Percentiles rank a stretch among this genome's conserved stretches.
These are phyloP conservation scores for Daldinia concentrica DNA, from an alignment of 495 filamentous ascomycete species.

Conservation along the genomic window DNA sequence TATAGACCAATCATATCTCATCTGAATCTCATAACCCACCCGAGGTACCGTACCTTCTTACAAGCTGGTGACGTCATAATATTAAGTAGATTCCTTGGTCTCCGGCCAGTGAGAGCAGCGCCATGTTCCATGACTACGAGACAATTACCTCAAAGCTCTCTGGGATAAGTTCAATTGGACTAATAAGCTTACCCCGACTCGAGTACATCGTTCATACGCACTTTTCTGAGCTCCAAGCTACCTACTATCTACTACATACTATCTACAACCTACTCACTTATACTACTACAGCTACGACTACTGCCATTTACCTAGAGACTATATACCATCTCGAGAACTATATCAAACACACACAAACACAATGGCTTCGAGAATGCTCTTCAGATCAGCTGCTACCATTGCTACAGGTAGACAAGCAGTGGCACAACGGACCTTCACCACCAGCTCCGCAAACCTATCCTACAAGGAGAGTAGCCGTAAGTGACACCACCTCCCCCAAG, in stretches of 20 bases:
- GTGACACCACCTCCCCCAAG: not conserved
- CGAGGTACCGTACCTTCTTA: slow-evolving; percentile 19
- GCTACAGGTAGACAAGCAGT: slow-evolving; percentile 34
- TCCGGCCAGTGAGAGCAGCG: slow-evolving; percentile 28
- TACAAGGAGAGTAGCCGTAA: slow-evolving; percentile 47
- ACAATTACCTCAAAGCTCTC: slow-evolving; percentile 34
- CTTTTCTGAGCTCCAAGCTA: not conserved
- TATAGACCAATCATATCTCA: slow-evolving; percentile 25
- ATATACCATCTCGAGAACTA: slow-evolving; percentile 8
- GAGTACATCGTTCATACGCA: slow-evolving; percentile 5
- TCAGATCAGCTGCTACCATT: slow-evolving; percentile 31
- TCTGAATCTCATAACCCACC: slow-evolving; percentile 18
- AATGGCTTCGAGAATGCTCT: slow-evolving; percentile 40
- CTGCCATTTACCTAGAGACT: not conserved
- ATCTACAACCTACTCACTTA: slow-evolving; percentile 2
- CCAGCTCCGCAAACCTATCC: slow-evolving; percentile 33
- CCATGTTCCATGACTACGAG: slow-evolving; percentile 37
- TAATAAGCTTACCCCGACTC: slow-evolving; percentile 8
- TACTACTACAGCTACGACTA: slow-evolving; percentile 6
- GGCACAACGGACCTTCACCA: slow-evolving; percentile 38
- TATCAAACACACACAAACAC: not conserved
- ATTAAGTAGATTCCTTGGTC: slow-evolving; percentile 14
- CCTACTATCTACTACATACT: not conserved
- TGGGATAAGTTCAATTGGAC: slow-evolving; percentile 21
- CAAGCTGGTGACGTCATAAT: slow-evolving; percentile 38